These are phyloP conservation scores for Handroanthus guayacan DNA, from an alignment of 257 asterid genomes.

Conservation along the genomic window DNA sequence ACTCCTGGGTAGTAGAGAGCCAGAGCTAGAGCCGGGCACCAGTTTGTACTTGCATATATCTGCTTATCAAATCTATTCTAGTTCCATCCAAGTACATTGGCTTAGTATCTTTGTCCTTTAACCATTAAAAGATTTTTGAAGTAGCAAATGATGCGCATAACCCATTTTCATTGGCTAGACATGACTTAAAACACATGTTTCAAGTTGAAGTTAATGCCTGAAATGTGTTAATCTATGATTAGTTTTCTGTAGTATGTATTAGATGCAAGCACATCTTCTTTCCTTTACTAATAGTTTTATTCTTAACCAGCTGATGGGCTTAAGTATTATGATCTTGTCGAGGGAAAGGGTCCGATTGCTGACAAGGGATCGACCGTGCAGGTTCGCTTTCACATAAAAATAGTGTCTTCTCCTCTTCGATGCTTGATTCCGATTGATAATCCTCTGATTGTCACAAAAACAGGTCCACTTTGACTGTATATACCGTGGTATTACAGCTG, in stretches of 20 bases:
- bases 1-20: too few relatives aligned
- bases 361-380: slow-evolving; percentile 81
- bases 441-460: slow-evolving; percentile 28
- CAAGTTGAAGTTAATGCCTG: too few relatives aligned
- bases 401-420: neutral
- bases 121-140: neutral
- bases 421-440: slow-evolving; percentile 21
- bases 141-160: neutral
- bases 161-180: neutral
- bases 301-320: slow-evolving; percentile 83
- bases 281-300: slow-evolving; percentile 31
- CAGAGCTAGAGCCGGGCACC: too few relatives aligned
- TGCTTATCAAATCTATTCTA: neutral
- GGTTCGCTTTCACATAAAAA: slow-evolving; percentile 45
- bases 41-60: neutral
- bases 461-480: slow-evolving; percentile 97
- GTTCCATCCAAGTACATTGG: neutral
- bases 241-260: neutral
- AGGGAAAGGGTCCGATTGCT: slow-evolving; percentile 89
- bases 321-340: slow-evolving; percentile 77
- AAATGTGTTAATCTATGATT: neutral
- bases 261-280: slow-evolving; percentile 1
- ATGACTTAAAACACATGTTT: too few relatives aligned
- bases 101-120: neutral
- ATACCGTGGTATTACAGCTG: slow-evolving; percentile 89